Conservation (phyloP, 169 alveolate genomes). For the Plasmodium billcollinsi region DNA sequence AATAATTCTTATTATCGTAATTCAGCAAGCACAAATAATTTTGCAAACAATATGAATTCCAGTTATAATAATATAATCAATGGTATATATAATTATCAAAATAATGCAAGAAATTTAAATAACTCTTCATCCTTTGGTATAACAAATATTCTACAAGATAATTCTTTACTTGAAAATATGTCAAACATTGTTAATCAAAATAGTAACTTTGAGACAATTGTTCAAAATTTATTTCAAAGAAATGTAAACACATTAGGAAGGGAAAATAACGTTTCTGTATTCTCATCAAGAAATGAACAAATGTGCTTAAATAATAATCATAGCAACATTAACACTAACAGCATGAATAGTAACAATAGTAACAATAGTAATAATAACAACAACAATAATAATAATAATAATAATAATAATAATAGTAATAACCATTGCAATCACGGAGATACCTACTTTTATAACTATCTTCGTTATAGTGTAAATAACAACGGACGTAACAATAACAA, state of each 20-base stretch:
- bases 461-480: conserved; percentile 6
- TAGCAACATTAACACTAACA: neutral
- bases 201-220: neutral
- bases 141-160: too few species aligned
- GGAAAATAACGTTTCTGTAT: neutral
- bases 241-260: neutral
- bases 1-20: too few species aligned
- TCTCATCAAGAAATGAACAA: conserved; percentile 1
- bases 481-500: neutral
- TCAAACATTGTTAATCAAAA: neutral
- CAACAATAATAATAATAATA: neutral
- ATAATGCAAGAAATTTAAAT: too few species aligned
- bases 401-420: conserved; percentile 2
- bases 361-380: neutral
- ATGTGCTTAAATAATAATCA: neutral
- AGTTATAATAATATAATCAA: too few species aligned
- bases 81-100: too few species aligned
- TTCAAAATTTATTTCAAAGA: conserved; percentile 6
- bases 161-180: neutral
- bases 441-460: conserved; percentile 51
- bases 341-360: neutral
- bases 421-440: conserved; percentile 15
- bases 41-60: too few species aligned
- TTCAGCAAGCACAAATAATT: too few species aligned
- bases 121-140: too few species aligned